Base-by-base conservation (phyloP, 306 rosid genomes). In the Echinosophora koreensis region DNA sequence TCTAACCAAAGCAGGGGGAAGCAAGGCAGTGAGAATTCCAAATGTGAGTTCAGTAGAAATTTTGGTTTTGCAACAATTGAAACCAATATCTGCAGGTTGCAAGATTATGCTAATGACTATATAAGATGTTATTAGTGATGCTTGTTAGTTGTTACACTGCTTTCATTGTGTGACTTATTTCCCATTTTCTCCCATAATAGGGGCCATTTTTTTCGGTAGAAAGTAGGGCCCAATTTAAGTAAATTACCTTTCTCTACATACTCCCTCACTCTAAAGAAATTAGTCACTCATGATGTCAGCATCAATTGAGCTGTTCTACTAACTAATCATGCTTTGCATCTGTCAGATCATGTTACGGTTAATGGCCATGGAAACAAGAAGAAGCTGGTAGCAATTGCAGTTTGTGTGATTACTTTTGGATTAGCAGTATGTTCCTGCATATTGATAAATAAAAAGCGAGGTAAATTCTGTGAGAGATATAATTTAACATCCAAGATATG, bases 371-470 rank as follows among this genome's bases (percentile, higher is more conserved):
- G 38, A 56, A 73, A 34, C 17, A 69, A 58, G 58, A 51, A 44
- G 30, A 41, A 71, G 22, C 73, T 71, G 18, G n/a, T 51, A 52
- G 66, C 52, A 52, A 30, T 79, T 1, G 11, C 41, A 39, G 27
- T 63, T 51, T 78, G 49, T 8, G 47, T 69, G 27, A 69, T 51
- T 49, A 22, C 38, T 49, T 61, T 50, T 50, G 72, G 16, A 41
- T 63, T 71, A n/a, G 30, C 38, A 5, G n/a, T 11, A 52, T 71
- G 73, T 42, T 59, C 5, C 61, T 15, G 59, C 59, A 52, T 51
- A 79, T 9, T 32, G 16, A 17, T 30, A 65, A 41, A 28, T 3
- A 44, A 7, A 55, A 80, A 42, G 42, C 41, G 38, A 56, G 79
- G 71, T 70, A 50, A 67, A 18, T 35, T 65, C 10, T 17, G n/a